Evolutionary conservation across 1,284 basidiomycete species (phyloP), one percentile per base, ranked within the genome.

Genomic region (Apiotrichum laibachii): DNA sequence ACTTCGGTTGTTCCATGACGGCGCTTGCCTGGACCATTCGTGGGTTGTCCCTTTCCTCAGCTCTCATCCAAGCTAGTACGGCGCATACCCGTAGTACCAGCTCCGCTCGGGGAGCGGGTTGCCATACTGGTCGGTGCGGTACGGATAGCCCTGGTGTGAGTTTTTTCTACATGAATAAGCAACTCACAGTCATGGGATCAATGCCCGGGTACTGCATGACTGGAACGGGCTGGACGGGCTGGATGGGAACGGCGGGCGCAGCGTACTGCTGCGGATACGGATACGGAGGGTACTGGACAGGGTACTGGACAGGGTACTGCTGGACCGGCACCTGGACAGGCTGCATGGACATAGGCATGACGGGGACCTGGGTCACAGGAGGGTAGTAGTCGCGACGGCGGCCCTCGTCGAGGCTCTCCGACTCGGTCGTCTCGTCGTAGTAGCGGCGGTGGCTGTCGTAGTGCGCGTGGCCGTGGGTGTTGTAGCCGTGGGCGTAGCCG

Each of bases 161-260:
- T 19, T 11, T 22, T 16, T 16, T 26, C 22, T 7, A 15, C 10
- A 8, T 10, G n/a, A 16, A 8, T 15, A 16, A 5, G 34, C 4
- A 11, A 48, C 47, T 49, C 47, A 49, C 47, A 12, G 46, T n/a
- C 43, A 44, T 19, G 43, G 43, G 43, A 44, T 44, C 43, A 44
- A 21, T 19, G 18, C 18, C 18, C 18, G 43, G 19, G 43, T 44
- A 44, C n/a, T n/a, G 43, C 43, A n/a, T 10, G 9, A 44, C 42
- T 3, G 42, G 42, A 7, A 43, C 43, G 19, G 43, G n/a, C 43
- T 44, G 43, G n/a, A 44, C 43, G n/a, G 43, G 43, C 37, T 11
- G 37, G 15, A 37, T 10, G 15, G 37, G 37, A 3, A 37, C 15
- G 12, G 12, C 37, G 37, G 15, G 37, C n/a, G n/a, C 19, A n/a